Base-by-base conservation (phyloP, 495 filamentous ascomycete genomes). In the Talaromyces adpressus region DNA sequence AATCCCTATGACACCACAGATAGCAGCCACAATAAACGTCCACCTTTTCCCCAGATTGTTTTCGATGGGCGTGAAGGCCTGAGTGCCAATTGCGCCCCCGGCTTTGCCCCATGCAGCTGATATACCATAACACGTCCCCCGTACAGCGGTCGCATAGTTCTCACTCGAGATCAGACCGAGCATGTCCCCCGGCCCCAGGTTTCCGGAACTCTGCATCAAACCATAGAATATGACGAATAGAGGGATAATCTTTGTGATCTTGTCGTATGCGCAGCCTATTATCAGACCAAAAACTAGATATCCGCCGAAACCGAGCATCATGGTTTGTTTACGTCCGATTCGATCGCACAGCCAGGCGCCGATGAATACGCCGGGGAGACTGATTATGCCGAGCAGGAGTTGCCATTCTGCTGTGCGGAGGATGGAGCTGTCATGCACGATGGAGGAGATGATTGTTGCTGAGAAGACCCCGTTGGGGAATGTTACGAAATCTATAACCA, bases 211-310 rank as follows among this genome's bases (percentile, higher is more conserved):
- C 27, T 77, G 74, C 79, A 84, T 81, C 6, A 84, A 69, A 4
- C 79, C 82, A 66, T 83, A 84, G 63, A 83, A 78, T 36, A 83
- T 69, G n/a, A 84, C 75, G 69, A 84, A 84, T 9, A 82, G 72
- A 2, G 81, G 81, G 0, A 81, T 62, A 52, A 83, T 81, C 56
- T 80, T 81, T 6, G 73, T 80, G 58, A 84, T 73, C 18, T 74
- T 70, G 11, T 81, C 67, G 53, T 80, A 82, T 16, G 79, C 69
- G 51, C 78, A 73, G 14, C 82, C 80, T 25, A 84, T 81, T 56
- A 82, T 81, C 6, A 84, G 67, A 0, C 82, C 81, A 47, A 84
- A 82, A 53, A 84, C 61, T 16, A 82, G 67, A 23, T 82, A 82
- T n/a, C 79, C 78, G 25, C 68, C 73, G 64, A 82, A 84, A 1